Base-by-base conservation (phyloP, 306 rosid genomes). In the Spatholobus suberectus region DNA sequence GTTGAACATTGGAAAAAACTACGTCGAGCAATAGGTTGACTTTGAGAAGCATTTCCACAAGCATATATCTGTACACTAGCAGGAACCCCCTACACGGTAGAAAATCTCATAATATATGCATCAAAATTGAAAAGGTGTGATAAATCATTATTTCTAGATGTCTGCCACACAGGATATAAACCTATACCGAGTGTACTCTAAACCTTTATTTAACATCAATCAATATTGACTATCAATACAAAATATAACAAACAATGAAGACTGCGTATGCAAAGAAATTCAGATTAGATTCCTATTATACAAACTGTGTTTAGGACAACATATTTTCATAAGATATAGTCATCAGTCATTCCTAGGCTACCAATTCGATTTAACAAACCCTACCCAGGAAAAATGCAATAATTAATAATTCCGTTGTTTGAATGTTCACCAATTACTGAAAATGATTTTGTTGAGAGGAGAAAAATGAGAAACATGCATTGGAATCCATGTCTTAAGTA, bases 1-100 rank as follows among this genome's bases (percentile, higher is more conserved):
- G 90, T 87, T 62, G 97, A 93, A 51, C 98, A 93, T 67, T 97
- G 95, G 75, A 93, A 95, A 85, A 95, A 95, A 88, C 93, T 95
- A 69, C 92, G 87, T 8, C 98, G 88, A 70, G 98, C 94, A 83
- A 92, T 46, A 37, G 97, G 90, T 68, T 90, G 93, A 75, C 81
- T 84, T 79, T 92, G 93, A 73, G 91, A 84, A 32, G 91, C 93
- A 82, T 89, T 81, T 57, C 78, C 90, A 70, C 88, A 84, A 34
- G 90, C 34, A 93, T 82, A 95, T 84, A 93, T 86, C 84, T 92
- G 99, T 79, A 93, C 90, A 87, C 97, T 90, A 10, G 96, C 98
- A 57, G 99, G 99, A 86, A 87, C 80, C 69, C 99, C 99, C 98
- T 95, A 79, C 83, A 88, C 27, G 40, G 73, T 49, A 24, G 77